A percentile compares a stretch with the other conserved stretches of the same genome.
Conservation (phyloP, 2,329 filamentous ascomycete genomes). For the Trichophyton rubrum region DNA sequence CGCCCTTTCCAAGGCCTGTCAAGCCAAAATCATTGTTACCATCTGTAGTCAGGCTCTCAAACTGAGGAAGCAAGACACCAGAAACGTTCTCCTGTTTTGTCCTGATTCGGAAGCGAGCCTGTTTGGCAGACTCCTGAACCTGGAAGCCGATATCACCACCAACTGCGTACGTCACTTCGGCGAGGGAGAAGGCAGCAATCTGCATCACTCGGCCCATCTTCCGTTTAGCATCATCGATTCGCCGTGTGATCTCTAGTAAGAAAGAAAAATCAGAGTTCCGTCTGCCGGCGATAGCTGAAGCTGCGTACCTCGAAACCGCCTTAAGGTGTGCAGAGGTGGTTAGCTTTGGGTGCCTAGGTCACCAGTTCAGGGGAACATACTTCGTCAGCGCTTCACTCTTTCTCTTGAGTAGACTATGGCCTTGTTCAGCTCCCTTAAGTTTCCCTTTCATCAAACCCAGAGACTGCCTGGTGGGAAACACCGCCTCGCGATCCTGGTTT, state of each 20-base stretch:
- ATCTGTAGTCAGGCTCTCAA: constrained; percentile 81
- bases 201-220: constrained; percentile 99
- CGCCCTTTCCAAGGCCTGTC: constrained; percentile 90
- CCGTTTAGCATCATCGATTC: constrained; percentile 96
- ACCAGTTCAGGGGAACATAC: constrained; percentile 39
- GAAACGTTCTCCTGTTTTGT: constrained; percentile 98
- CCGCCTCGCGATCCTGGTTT: constrained; percentile 73
- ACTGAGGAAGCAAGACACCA: constrained; percentile 83
- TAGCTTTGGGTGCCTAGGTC: constrained; percentile 10
- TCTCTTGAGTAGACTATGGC: constrained; percentile 88
- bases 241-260: constrained; percentile 70
- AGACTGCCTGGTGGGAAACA: constrained; percentile 96
- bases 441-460: constrained; percentile 96
- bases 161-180: constrained; percentile 93
- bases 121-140: constrained; percentile 89
- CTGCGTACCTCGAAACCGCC: constrained; percentile 69
- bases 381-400: constrained; percentile 98
- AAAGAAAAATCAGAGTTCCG: constrained; percentile 6
- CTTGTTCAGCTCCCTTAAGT: constrained; percentile 83
- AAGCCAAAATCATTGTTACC: constrained; percentile 91
- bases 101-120: constrained; percentile 80
- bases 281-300: background rate
- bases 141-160: constrained; percentile 94
- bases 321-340: constrained; percentile 29
- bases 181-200: constrained; percentile 92